These are phyloP conservation scores for Russula olivacea DNA, from an alignment of 768 basidiomycete genomes.

Conservation along the genomic window DNA sequence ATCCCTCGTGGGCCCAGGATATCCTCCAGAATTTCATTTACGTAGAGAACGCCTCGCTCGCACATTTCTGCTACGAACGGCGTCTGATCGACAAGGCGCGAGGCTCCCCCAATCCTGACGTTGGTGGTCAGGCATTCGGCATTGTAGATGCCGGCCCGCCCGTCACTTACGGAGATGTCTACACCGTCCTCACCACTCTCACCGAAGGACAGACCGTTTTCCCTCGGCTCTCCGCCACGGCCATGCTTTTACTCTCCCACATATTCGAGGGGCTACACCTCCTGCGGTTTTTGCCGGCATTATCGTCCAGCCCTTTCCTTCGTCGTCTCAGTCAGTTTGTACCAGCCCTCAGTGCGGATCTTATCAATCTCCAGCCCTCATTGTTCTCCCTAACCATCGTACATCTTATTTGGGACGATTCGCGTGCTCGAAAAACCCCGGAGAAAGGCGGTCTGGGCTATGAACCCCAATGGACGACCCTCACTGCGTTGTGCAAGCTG, in stretches of 20 bases:
- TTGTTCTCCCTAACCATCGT: conserved; percentile 33
- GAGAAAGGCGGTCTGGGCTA: conserved; percentile 38
- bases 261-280: conserved; percentile 50
- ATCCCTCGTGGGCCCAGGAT: conserved; percentile 56
- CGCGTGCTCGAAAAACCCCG: conserved; percentile 34
- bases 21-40: conserved; percentile 61
- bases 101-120: conserved; percentile 47
- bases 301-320: conserved; percentile 30
- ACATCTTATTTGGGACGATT: conserved; percentile 39
- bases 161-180: conserved; percentile 57
- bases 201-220: conserved; percentile 53
- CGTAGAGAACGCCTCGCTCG: conserved; percentile 70
- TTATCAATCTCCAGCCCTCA: conserved; percentile 38
- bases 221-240: conserved; percentile 50
- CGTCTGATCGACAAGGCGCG: conserved; percentile 52
- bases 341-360: conserved; percentile 30
- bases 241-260: conserved; percentile 59
- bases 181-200: conserved; percentile 49
- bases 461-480: conserved; percentile 29
- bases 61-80: conserved; percentile 68
- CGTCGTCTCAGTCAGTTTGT: conserved; percentile 32
- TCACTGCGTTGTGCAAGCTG: conserved; percentile 35
- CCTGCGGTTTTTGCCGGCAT: conserved; percentile 22
- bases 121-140: conserved; percentile 67
- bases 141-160: conserved; percentile 62